phyloP scores from a whole-genome alignment of 306 rosid genomes.

The Lathyrus aphaca region DNA sequence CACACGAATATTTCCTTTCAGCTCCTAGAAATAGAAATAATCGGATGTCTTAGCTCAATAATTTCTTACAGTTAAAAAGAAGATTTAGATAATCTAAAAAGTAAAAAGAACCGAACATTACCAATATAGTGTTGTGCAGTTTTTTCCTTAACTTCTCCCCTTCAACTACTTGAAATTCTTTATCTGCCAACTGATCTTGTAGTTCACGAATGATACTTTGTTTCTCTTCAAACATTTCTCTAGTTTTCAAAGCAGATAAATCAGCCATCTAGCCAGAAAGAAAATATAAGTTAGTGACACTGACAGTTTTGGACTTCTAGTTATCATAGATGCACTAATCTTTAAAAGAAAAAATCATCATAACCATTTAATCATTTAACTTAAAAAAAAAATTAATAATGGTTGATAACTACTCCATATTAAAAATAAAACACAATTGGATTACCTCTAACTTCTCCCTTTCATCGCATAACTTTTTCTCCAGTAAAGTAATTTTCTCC shows the following conservation, averaged over 20 bases:
- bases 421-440: conserved; percentile 4
- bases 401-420: conserved; percentile 3
- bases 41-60: neutral
- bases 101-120: conserved; percentile 36
- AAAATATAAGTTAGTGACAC: conserved; percentile 6
- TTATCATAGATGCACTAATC: neutral
- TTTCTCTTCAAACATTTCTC: conserved; percentile 58
- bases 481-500: conserved; percentile 58
- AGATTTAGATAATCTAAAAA: neutral
- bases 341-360: conserved; percentile 6
- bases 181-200: conserved; percentile 48
- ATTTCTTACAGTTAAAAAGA: neutral
- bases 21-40: conserved; percentile 55
- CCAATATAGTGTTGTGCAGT: conserved; percentile 91
- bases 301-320: neutral
- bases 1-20: conserved; percentile 93
- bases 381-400: neutral
- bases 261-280: conserved; percentile 57
- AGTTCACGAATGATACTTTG: conserved; percentile 42
- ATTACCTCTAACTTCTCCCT: conserved; percentile 74
- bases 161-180: conserved; percentile 69
- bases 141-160: conserved; percentile 82
- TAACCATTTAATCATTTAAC: neutral
- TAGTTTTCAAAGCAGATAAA: conserved; percentile 63
- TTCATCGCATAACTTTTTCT: conserved; percentile 60